Evolutionary conservation across 176 grass and related monocot genomes (phyloP).

Genomic region (Pontederia crassipes): DNA sequence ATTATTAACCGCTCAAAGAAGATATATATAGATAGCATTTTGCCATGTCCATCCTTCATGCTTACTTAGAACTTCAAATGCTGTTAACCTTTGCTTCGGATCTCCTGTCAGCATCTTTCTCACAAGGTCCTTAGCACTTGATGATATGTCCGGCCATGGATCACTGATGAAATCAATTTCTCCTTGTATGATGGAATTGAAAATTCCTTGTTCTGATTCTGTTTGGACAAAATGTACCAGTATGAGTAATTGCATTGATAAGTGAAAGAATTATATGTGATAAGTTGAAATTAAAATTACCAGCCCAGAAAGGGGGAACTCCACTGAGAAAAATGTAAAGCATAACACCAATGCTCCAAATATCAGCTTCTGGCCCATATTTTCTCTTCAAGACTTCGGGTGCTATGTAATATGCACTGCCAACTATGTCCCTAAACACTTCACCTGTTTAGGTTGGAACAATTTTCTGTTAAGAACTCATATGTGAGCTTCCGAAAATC

Average conservation of each 20-base stretch:
- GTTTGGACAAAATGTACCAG: not conserved
- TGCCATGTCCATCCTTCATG: too few relatives aligned
- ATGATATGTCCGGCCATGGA: conserved; percentile 8
- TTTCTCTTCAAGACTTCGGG: conserved; percentile 15
- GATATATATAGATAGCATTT: not conserved
- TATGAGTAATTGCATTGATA: not conserved
- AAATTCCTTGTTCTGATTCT: conserved; percentile 11
- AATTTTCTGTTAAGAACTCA: not conserved
- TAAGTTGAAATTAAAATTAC: not conserved
- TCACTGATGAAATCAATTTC: conserved; percentile 1
- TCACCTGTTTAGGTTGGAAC: not conserved
- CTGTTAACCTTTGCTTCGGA: conserved; percentile 9
- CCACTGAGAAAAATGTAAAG: conserved; percentile 11
- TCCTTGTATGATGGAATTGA: conserved; percentile 10
- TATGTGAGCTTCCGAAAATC: too few relatives aligned
- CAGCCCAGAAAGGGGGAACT: conserved; percentile 12
- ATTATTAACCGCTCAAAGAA: not conserved
- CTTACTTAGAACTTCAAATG: conserved; percentile 8
- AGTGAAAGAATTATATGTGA: not conserved
- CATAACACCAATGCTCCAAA: conserved; percentile 12
- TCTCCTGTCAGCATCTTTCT: conserved; percentile 6
- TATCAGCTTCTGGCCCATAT: conserved; percentile 13
- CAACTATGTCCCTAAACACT: conserved; percentile 10
- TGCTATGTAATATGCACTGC: conserved; percentile 16
- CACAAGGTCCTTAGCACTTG: conserved; percentile 12